Conservation (phyloP, 1,284 basidiomycete species). For the Xanthoconium separans region DNA sequence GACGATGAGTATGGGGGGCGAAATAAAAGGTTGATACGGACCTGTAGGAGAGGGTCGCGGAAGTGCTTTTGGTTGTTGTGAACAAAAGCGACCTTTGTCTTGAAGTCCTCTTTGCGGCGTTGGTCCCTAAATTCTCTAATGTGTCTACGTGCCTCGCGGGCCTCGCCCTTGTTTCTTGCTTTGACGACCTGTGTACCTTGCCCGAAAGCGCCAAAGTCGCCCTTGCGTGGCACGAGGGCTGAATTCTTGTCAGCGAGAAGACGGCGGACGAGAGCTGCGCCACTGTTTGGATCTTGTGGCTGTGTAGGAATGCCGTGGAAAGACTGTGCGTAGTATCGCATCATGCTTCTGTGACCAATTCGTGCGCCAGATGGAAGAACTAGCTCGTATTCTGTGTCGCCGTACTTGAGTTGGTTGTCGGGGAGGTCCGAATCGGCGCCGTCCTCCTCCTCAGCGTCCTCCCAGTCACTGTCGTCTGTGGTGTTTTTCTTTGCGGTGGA, state of each 20-base stretch:
- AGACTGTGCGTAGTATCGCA: conserved; percentile 87
- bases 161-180: conserved; percentile 94
- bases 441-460: conserved; percentile 52
- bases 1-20: conserved; percentile 3
- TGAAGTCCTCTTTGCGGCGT: conserved; percentile 77
- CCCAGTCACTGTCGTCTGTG: conserved; percentile 52
- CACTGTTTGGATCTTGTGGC: conserved; percentile 63
- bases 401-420: conserved; percentile 62
- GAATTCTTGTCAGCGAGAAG: conserved; percentile 79
- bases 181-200: conserved; percentile 79
- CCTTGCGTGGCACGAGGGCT: conserved; percentile 79
- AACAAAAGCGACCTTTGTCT: conserved; percentile 75
- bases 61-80: conserved; percentile 92
- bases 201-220: conserved; percentile 85
- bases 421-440: conserved; percentile 39
- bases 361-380: conserved; percentile 91
- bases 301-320: conserved; percentile 46
- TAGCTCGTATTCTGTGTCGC: conserved; percentile 84
- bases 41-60: conserved; percentile 51
- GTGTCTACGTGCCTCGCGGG: conserved; percentile 88
- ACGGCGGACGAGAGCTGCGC: conserved; percentile 70
- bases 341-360: conserved; percentile 89
- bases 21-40: conserved; percentile 28
- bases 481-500: conserved; percentile 29
- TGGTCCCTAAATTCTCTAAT: conserved; percentile 85